A percentile compares a stretch with the other conserved stretches of the same genome.
Conservation (phyloP, 2,329 filamentous ascomycete species). For the Alternaria viburni region DNA sequence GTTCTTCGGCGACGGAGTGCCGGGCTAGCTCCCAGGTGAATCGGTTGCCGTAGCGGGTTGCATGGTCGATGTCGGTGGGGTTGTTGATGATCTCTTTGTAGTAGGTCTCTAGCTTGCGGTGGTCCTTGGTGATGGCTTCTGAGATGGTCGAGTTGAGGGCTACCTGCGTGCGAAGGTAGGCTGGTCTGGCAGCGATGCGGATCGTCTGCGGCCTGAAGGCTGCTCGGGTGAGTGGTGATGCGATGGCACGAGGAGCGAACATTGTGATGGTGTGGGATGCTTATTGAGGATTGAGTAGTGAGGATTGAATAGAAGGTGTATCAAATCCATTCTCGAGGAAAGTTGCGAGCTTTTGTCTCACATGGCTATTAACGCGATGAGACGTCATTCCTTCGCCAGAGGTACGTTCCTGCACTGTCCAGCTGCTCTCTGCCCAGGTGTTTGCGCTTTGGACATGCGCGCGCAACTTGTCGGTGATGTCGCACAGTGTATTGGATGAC, state of each 20-base stretch:
- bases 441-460: neutral
- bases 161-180: constrained; percentile 4
- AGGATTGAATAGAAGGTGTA: neutral
- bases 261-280: neutral
- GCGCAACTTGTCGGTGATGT: neutral
- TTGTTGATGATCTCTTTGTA: constrained; percentile 53
- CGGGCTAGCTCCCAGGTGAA: constrained; percentile 62
- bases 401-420: neutral
- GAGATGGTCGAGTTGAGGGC: constrained; percentile 9
- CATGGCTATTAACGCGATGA: neutral
- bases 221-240: constrained; percentile 10
- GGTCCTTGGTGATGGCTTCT: constrained; percentile 49
- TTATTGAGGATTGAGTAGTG: neutral
- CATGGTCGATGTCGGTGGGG: constrained; percentile 49
- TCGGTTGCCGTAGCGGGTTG: constrained; percentile 57
- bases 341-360: neutral
- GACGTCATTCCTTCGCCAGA: constrained; percentile 5
- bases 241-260: constrained; percentile 10
- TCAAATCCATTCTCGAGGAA: neutral
- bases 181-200: neutral
- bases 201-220: constrained; percentile 9
- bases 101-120: constrained; percentile 50
- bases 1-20: constrained; percentile 59
- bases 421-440: neutral
- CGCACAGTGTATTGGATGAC: neutral